A percentile compares a stretch with the other conserved stretches of the same genome.
Evolutionary conservation across 2,329 filamentous ascomycete genomes (phyloP).

Genomic region (Colletotrichum trifolii): DNA sequence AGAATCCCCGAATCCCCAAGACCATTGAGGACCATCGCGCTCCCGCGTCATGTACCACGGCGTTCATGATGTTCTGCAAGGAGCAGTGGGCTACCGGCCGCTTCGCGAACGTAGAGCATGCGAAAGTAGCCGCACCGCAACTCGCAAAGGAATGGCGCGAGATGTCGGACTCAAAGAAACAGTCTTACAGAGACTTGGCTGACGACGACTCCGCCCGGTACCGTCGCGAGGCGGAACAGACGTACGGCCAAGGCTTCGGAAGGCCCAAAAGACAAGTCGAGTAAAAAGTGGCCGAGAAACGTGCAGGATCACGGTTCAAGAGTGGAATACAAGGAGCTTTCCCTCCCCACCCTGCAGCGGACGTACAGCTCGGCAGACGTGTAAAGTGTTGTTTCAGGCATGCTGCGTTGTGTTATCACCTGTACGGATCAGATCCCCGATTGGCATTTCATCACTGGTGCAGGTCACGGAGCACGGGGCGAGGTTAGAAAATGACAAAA

Average conservation of each 20-base stretch:
- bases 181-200: constrained; percentile 50
- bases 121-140: constrained; percentile 38
- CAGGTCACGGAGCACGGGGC: neutral
- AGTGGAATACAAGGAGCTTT: too few relatives aligned
- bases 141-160: constrained; percentile 55
- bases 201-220: constrained; percentile 45
- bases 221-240: constrained; percentile 40
- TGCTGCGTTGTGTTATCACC: neutral
- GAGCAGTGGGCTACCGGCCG: constrained; percentile 49
- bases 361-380: too few relatives aligned
- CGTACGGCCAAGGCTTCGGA: too few relatives aligned
- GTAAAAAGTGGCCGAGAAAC: too few relatives aligned
- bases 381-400: too few relatives aligned
- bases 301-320: too few relatives aligned
- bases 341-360: too few relatives aligned
- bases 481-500: neutral
- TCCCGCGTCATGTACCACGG: constrained; percentile 51
- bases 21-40: constrained; percentile 59
- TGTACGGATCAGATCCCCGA: constrained; percentile 4
- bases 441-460: neutral
- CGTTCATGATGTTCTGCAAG: constrained; percentile 53
- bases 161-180: constrained; percentile 54
- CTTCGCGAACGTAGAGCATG: constrained; percentile 11
- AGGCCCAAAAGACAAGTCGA: too few relatives aligned
- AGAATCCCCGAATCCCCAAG: constrained; percentile 37